phyloP scores from a whole-genome alignment of 176 grass and related monocot species.

The Alopecurus myosuroides region DNA sequence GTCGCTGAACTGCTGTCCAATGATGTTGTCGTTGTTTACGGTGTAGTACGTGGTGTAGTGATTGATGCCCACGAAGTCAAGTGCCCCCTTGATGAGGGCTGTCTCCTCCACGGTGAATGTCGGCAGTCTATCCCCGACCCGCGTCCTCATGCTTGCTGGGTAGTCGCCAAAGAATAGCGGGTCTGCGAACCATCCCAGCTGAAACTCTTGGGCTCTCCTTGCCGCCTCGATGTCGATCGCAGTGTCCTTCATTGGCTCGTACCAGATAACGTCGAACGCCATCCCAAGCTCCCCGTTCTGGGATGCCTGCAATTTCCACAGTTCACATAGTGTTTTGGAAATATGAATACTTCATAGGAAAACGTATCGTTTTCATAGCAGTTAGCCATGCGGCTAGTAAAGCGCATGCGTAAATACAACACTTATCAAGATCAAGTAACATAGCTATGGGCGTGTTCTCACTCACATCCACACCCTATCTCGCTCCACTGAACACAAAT shows the following conservation, averaged over 20 bases:
- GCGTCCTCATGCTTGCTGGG: neutral
- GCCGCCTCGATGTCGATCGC: slow-evolving; percentile 55
- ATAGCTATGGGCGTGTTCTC: no score
- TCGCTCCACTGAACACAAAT: no score
- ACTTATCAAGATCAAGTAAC: no score
- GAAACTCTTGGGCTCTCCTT: slow-evolving; percentile 83
- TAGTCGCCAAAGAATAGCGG: slow-evolving; percentile 61
- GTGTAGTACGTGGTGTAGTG: neutral
- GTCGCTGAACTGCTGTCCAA: slow-evolving; percentile 39
- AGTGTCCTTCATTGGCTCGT: slow-evolving; percentile 46
- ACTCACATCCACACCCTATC: no score
- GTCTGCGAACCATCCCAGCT: slow-evolving; percentile 90
- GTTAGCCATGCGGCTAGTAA: no score
- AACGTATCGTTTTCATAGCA: no score
- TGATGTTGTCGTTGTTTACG: slow-evolving; percentile 47
- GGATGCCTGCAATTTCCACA: slow-evolving; percentile 21
- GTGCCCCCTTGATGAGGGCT: neutral
- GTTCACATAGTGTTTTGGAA: no score
- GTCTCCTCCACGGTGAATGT: slow-evolving; percentile 29
- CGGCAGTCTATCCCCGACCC: neutral
- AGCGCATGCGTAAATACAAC: no score
- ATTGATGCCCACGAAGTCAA: neutral
- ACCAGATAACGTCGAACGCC: slow-evolving; percentile 93
- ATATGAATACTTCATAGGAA: no score
- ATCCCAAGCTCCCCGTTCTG: slow-evolving; percentile 66